Evolutionary conservation across 140 eudicot genomes (phyloP).

Genomic region (Stevia rebaudiana): DNA sequence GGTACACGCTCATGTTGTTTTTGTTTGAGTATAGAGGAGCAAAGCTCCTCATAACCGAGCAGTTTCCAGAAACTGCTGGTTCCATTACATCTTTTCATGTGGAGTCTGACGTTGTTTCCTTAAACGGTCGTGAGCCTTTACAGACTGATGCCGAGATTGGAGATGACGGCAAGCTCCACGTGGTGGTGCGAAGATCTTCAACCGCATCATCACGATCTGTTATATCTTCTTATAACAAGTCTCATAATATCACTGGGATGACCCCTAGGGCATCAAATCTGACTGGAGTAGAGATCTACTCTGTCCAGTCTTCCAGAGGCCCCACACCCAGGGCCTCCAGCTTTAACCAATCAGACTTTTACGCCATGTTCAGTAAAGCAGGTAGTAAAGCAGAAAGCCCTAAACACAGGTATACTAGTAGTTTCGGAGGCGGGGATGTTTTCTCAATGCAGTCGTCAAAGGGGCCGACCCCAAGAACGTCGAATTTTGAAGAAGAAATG

Average conservation of each 20-base stretch:
- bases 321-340: slow-evolving; percentile 95
- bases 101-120: slow-evolving; percentile 80
- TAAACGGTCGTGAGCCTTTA: slow-evolving; percentile 65
- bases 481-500: slow-evolving; percentile 78
- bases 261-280: slow-evolving; percentile 83
- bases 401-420: too few species aligned
- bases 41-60: slow-evolving; percentile 61
- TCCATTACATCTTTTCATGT: slow-evolving; percentile 80
- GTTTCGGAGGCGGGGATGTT: too few species aligned
- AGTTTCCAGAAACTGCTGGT: slow-evolving; percentile 84
- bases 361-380: too few species aligned
- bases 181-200: slow-evolving; percentile 74
- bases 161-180: slow-evolving; percentile 83
- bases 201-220: slow-evolving; percentile 86
- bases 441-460: slow-evolving; percentile 84
- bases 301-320: slow-evolving; percentile 75
- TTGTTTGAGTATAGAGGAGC: slow-evolving; percentile 90
- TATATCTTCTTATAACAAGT: slow-evolving; percentile 64
- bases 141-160: slow-evolving; percentile 83
- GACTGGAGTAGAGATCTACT: slow-evolving; percentile 90
- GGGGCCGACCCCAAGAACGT: slow-evolving; percentile 89
- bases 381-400: too few species aligned
- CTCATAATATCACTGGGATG: slow-evolving; percentile 50
- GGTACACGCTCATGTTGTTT: slow-evolving; percentile 91
- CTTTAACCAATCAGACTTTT: too few species aligned